These are phyloP conservation scores for Cladosporium colombiae DNA, from an alignment of 2,329 filamentous ascomycete species.

Conservation along the genomic window DNA sequence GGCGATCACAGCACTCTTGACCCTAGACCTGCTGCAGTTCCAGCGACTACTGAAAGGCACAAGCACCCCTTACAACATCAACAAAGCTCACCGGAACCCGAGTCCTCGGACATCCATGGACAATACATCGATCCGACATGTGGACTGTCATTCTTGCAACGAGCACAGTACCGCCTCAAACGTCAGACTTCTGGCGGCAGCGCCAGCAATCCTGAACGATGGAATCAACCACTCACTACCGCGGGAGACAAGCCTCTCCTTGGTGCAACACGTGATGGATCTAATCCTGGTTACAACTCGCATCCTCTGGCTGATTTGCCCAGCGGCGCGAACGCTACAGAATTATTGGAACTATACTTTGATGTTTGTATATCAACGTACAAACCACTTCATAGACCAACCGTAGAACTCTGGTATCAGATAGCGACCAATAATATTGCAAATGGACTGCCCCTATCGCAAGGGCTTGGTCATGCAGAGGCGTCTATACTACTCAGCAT, in stretches of 20 bases:
- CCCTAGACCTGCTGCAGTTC: not conserved
- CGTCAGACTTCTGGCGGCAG: slow-evolving; percentile 26
- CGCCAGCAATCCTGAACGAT: not conserved
- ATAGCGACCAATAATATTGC: slow-evolving; percentile 24
- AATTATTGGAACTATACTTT: slow-evolving; percentile 57
- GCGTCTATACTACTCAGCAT: slow-evolving; percentile 31
- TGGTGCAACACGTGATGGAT: slow-evolving; percentile 32
- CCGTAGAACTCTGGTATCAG: slow-evolving; percentile 50
- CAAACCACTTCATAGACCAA: slow-evolving; percentile 58
- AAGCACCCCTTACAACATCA: not conserved
- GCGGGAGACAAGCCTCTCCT: slow-evolving; percentile 55
- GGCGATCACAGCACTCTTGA: not conserved
- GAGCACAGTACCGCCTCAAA: slow-evolving; percentile 65
- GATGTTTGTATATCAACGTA: slow-evolving; percentile 63
- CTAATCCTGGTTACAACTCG: not conserved
- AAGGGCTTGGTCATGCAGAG: slow-evolving; percentile 44
- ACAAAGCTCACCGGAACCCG: slow-evolving; percentile 46
- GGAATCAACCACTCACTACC: slow-evolving; percentile 46
- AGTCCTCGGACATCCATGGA: slow-evolving; percentile 54
- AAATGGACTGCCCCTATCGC: slow-evolving; percentile 33
- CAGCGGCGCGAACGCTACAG: slow-evolving; percentile 35
- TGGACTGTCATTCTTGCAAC: slow-evolving; percentile 59
- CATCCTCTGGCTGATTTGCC: slow-evolving; percentile 34
- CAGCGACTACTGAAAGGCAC: not conserved
- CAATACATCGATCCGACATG: slow-evolving; percentile 58